These are phyloP conservation scores for Curvularia verruculosa DNA, from an alignment of 2,329 filamentous ascomycete genomes.

Conservation along the genomic window DNA sequence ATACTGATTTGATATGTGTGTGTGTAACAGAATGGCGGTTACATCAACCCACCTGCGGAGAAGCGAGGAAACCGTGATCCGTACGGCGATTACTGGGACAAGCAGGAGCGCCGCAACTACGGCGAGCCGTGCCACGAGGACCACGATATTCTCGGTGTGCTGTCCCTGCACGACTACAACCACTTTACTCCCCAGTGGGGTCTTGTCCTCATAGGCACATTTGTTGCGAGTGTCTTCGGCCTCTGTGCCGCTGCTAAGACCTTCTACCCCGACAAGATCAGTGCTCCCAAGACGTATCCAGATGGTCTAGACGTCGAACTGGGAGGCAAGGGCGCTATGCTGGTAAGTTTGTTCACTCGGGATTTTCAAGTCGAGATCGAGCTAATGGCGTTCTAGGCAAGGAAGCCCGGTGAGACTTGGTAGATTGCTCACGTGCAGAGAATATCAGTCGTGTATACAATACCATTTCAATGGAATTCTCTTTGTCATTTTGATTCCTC, in stretches of 20 bases:
- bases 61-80: slow-evolving; percentile 95
- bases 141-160: slow-evolving; percentile 88
- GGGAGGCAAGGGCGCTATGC: slow-evolving; percentile 53
- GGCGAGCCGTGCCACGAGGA: slow-evolving; percentile 97
- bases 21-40: slow-evolving; percentile 76
- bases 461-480: slow-evolving; percentile 13
- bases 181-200: slow-evolving; percentile 78
- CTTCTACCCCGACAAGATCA: slow-evolving; percentile 55
- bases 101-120: slow-evolving; percentile 95
- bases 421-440: slow-evolving; percentile 7
- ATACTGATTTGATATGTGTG: slow-evolving; percentile 21
- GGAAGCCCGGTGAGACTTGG: slow-evolving; percentile 32
- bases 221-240: slow-evolving; percentile 50
- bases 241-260: slow-evolving; percentile 49
- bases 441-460: slow-evolving; percentile 9
- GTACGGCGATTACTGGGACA: slow-evolving; percentile 93
- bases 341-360: slow-evolving; percentile 37
- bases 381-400: slow-evolving; percentile 26
- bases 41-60: slow-evolving; percentile 76
- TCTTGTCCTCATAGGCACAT: slow-evolving; percentile 60
- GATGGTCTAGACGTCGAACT: slow-evolving; percentile 57
- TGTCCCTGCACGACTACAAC: slow-evolving; percentile 87
- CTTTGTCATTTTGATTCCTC: slow-evolving; percentile 9
- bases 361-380: background rate
- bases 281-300: slow-evolving; percentile 54